Evolutionary conservation across 331 rosid genomes (phyloP).

Genomic region (Acacia pycnantha): DNA sequence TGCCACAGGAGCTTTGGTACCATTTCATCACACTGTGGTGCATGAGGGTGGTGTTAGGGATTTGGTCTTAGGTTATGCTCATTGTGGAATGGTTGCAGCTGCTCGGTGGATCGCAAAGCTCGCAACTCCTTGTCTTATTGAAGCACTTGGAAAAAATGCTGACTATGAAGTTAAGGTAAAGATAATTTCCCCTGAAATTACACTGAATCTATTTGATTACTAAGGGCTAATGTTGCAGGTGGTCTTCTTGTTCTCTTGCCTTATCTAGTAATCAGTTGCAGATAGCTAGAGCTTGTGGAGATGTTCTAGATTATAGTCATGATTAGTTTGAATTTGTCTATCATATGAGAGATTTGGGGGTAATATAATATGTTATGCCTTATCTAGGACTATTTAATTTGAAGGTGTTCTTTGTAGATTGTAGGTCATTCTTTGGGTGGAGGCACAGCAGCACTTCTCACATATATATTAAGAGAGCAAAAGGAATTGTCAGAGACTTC

Average conservation of each 20-base stretch:
- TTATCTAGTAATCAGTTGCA: neutral
- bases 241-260: neutral
- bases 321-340: neutral
- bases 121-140: conserved; percentile 74
- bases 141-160: conserved; percentile 62
- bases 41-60: conserved; percentile 80
- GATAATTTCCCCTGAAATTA: neutral
- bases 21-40: conserved; percentile 89
- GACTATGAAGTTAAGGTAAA: conserved; percentile 73
- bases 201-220: neutral
- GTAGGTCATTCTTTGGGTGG: conserved; percentile 99
- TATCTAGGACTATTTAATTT: neutral
- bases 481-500: conserved; percentile 74
- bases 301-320: neutral
- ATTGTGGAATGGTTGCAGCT: conserved; percentile 98
- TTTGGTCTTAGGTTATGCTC: conserved; percentile 93
- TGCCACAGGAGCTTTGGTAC: conserved; percentile 89
- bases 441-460: conserved; percentile 93
- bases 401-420: conserved; percentile 44
- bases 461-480: conserved; percentile 85
- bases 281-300: conserved; percentile 3
- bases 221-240: neutral
- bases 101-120: conserved; percentile 96
- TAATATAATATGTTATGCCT: conserved; percentile 20
- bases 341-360: conserved; percentile 3